Evolutionary conservation across 331 rosid species (phyloP), one percentile per base, ranked within the genome.

Genomic region (Malus hybrid): DNA sequence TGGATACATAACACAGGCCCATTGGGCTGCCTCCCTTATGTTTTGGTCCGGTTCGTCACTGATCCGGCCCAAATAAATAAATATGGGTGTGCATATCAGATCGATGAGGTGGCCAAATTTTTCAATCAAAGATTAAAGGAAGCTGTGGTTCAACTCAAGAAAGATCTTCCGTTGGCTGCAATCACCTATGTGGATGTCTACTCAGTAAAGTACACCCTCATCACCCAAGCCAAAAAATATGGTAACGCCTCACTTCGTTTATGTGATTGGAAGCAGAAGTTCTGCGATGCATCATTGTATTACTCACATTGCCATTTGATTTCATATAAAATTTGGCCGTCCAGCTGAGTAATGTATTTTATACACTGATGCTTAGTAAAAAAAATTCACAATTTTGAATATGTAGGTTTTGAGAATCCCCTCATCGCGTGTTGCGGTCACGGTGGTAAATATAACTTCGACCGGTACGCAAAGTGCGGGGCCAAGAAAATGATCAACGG

Each of bases 1-100:
- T 87, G 92, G 96, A 12, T 88, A 71, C 93, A 91, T 70, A 87
- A 85, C 65, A 87, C 90, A 76, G 94, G 94, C 79, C 97, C 94
- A 13, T 73, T 86, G 69, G 97, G 97, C 77, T 91, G 97, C 71
- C 75, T 81, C 36, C 91, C 97, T 42, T 87, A 87, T 33, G 68
- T 89, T 9, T 65, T 91, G 75, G 94, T 87, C 20, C 88, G 86
- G 15, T 87, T 48, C 33, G 69, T 48, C 4, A 28, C 79, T 27
- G 67, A 73, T 7, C 39, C 75, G 7, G 64, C 81, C 69, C 71
- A 75, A 75, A 0, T 79, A 11, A 89, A 91, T 57, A 81, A 74
- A 72, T 77, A 73, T 15, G 94, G 97, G 48, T 91, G 97, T 73
- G 85, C 78, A 18, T 65, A 3, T 36, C 89, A 88, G 15, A 84